Conservation (phyloP, 2,329 filamentous ascomycete genomes). For the Colletotrichum sp. region DNA sequence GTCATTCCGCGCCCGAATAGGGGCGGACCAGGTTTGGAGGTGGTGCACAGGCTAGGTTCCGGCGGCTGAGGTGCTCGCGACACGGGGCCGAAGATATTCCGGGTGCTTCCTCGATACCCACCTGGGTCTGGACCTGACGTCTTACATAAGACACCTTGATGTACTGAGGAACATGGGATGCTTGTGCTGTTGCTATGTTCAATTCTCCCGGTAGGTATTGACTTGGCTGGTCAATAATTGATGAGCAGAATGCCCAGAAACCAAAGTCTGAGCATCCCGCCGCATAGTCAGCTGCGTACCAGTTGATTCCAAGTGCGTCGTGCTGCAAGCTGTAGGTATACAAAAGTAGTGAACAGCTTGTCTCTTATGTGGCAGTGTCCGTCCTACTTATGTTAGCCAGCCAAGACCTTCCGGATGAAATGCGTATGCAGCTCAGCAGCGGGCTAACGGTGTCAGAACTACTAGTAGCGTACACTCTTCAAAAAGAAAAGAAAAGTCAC, state of each 20-base stretch:
- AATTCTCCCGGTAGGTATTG: neutral
- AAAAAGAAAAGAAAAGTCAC: neutral
- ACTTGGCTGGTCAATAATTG: neutral
- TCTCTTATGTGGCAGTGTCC: neutral
- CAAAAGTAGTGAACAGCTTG: neutral
- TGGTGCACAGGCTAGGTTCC: neutral
- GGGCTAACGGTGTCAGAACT: neutral
- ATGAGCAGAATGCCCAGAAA: neutral
- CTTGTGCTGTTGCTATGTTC: neutral
- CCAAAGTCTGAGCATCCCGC: neutral
- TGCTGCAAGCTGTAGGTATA: neutral
- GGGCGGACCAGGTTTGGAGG: neutral
- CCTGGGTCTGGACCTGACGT: neutral
- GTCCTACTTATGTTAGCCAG: neutral
- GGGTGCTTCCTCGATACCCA: neutral
- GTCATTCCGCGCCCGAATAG: slow-evolving; percentile 19
- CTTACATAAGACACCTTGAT: neutral
- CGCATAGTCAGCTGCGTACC: neutral
- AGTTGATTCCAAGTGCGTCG: neutral
- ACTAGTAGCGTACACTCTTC: neutral
- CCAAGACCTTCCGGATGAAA: neutral
- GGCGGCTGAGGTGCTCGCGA: neutral
- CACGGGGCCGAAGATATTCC: neutral
- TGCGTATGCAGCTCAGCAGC: neutral
- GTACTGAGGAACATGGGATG: neutral